phyloP scores from a whole-genome alignment of 2,329 filamentous ascomycete species.

The Rutstroemia sp. region DNA sequence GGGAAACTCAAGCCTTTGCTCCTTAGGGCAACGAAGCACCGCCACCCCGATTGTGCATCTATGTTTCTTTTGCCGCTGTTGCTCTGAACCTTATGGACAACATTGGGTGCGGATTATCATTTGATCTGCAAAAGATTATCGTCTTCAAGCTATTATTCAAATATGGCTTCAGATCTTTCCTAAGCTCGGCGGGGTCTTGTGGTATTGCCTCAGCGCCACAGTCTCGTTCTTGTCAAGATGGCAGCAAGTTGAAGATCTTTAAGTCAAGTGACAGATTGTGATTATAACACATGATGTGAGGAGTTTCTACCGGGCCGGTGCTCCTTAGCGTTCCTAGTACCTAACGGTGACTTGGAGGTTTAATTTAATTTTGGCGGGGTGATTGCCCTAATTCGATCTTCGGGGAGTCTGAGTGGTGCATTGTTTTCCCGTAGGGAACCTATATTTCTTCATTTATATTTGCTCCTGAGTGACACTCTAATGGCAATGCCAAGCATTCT shows the following conservation, averaged over 20 bases:
- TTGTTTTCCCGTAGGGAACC: neutral
- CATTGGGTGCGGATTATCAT: no score
- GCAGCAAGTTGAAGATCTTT: neutral
- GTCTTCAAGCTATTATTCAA: neutral
- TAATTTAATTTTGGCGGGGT: slow-evolving; percentile 1
- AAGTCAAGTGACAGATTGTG: neutral
- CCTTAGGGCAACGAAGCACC: no score
- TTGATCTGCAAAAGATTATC: no score
- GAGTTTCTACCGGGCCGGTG: slow-evolving; percentile 3
- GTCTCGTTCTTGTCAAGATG: neutral
- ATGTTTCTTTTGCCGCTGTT: no score
- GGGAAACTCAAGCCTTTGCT: neutral
- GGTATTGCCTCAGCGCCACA: neutral
- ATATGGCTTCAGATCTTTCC: neutral
- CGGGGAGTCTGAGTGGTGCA: neutral
- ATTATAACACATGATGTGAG: slow-evolving; percentile 5
- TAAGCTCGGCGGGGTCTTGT: neutral
- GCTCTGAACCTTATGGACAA: no score
- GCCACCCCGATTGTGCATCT: no score
- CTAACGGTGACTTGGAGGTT: neutral
- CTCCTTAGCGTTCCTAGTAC: slow-evolving; percentile 3
- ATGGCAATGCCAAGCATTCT: neutral
- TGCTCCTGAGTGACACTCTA: neutral
- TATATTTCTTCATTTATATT: neutral
- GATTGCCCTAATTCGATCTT: neutral